Evolutionary conservation across 176 grass and related monocot genomes (phyloP).

Genomic region (Bothriochloa decipiens): DNA sequence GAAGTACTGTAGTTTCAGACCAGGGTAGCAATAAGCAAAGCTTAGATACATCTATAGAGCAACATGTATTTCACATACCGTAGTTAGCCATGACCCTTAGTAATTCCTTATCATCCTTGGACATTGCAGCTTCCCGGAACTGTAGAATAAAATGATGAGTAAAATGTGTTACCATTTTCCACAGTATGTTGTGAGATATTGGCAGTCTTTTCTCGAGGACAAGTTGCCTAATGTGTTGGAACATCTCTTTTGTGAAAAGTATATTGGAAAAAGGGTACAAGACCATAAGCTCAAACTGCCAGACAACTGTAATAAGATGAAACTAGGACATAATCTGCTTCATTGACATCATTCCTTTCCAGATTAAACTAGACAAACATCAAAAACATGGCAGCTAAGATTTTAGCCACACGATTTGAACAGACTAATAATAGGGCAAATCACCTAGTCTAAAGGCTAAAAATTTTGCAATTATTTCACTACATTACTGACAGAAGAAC

Average conservation of each 20-base stretch:
- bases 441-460: neutral
- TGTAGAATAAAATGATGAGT: slow-evolving; percentile 39
- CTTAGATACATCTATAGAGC: slow-evolving; percentile 3
- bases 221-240: slow-evolving; percentile 6
- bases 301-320: neutral
- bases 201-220: neutral
- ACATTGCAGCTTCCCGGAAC: slow-evolving; percentile 78
- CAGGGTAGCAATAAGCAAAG: slow-evolving; percentile 16
- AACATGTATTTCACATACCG: slow-evolving; percentile 48
- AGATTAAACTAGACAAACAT: slow-evolving; percentile 12
- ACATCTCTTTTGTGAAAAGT: neutral
- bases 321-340: neutral
- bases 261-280: slow-evolving; percentile 7
- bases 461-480: neutral
- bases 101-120: slow-evolving; percentile 67
- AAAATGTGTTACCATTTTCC: neutral
- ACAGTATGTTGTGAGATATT: neutral
- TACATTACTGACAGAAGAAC: slow-evolving; percentile 13
- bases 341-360: neutral
- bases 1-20: slow-evolving; percentile 29
- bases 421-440: slow-evolving; percentile 19
- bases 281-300: neutral
- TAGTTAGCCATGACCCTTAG: slow-evolving; percentile 87
- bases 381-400: neutral
- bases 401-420: neutral